phyloP scores from a whole-genome alignment of 805 yeast species.

The Yueomyces sinensis region DNA sequence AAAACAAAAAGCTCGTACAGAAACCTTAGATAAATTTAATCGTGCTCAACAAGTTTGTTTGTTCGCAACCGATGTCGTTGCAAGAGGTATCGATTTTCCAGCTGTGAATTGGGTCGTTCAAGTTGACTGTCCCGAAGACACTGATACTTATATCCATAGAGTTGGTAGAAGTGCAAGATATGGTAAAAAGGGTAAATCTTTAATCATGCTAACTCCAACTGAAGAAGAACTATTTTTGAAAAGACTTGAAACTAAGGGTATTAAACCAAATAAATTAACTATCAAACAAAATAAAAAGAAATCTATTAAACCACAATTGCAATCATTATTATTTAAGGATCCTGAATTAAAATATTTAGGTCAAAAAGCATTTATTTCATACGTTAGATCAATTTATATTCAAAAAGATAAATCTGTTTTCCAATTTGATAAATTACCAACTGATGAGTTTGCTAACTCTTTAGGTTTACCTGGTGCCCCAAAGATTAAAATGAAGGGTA shows the following conservation, averaged over 20 bases:
- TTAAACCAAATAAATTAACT: conserved; percentile 59
- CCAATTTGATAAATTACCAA: conserved; percentile 59
- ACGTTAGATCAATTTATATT: conserved; percentile 69
- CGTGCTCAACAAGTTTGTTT: conserved; percentile 70
- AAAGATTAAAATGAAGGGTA: conserved; percentile 59
- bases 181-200: conserved; percentile 71
- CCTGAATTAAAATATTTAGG: conserved; percentile 88
- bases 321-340: conserved; percentile 79
- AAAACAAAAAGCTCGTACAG: conserved; percentile 79
- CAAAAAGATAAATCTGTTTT: conserved; percentile 79
- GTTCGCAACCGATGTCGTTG: conserved; percentile 84
- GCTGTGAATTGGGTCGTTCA: conserved; percentile 93
- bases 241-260: conserved; percentile 45
- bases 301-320: conserved; percentile 70
- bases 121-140: conserved; percentile 83
- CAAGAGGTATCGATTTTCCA: conserved; percentile 87
- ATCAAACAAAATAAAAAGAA: conserved; percentile 62
- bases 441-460: conserved; percentile 75
- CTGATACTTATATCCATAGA: conserved; percentile 79
- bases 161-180: conserved; percentile 86
- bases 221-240: conserved; percentile 70
- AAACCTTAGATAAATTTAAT: conserved; percentile 65
- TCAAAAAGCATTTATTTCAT: conserved; percentile 90
- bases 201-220: conserved; percentile 69
- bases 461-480: conserved; percentile 96